phyloP scores from a whole-genome alignment of 306 rosid species.

The Cucurbita ficifolia region DNA sequence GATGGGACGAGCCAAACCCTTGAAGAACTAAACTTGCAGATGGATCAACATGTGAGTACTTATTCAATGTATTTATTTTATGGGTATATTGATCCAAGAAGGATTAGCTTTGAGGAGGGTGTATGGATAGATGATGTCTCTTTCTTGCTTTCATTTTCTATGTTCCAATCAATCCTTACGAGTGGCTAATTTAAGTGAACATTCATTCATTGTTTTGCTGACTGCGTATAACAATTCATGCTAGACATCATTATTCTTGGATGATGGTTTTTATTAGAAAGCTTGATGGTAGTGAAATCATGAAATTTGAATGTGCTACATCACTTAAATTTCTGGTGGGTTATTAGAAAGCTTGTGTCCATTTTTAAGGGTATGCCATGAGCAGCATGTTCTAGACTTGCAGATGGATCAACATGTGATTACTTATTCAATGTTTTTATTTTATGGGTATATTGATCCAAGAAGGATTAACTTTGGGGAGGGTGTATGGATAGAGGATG shows the following conservation, averaged over 20 bases:
- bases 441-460: not conserved
- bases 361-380: not conserved
- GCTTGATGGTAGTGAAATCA: not conserved
- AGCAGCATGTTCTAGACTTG: slow-evolving; percentile 19
- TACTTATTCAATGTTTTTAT: not conserved
- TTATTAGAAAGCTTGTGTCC: not conserved
- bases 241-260: not conserved
- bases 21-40: slow-evolving; percentile 59
- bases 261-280: not conserved
- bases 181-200: not conserved
- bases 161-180: not conserved
- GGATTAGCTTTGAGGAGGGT: not conserved
- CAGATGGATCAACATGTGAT: slow-evolving; percentile 89
- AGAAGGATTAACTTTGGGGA: not conserved
- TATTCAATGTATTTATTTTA: not conserved
- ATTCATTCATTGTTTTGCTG: not conserved
- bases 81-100: not conserved
- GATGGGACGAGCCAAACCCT: slow-evolving; percentile 40
- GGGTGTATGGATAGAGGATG: not conserved
- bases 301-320: not conserved
- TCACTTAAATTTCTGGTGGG: not conserved
- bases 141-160: not conserved
- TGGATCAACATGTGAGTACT: slow-evolving; percentile 87
- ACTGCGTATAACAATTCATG: not conserved
- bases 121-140: not conserved